phyloP scores from a whole-genome alignment of 441 rosid species.

The Pelargonium citronellum region DNA sequence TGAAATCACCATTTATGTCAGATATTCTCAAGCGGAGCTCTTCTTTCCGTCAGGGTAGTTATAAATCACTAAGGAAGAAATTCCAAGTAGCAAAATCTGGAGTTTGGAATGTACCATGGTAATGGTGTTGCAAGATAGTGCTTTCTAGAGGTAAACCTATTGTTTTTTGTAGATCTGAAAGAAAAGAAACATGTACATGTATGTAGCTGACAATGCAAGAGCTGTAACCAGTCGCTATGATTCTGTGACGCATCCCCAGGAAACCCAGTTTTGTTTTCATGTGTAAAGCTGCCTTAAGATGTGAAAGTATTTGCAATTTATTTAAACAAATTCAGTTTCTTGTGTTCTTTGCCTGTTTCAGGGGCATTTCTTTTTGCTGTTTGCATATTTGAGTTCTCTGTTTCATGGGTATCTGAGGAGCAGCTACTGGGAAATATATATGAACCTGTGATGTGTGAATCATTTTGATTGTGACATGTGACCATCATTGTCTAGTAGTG shows the following conservation, averaged over 20 bases:
- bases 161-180: background rate
- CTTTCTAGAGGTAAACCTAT: background rate
- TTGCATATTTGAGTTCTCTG: background rate
- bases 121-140: conserved; percentile 18
- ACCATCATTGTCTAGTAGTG: too few species aligned
- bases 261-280: background rate
- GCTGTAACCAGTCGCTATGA: background rate
- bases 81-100: conserved; percentile 81
- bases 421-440: background rate
- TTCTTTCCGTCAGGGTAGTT: conserved; percentile 56
- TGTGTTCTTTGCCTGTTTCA: background rate
- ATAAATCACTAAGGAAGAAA: conserved; percentile 65
- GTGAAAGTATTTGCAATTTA: background rate
- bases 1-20: conserved; percentile 43
- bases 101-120: conserved; percentile 59
- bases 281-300: background rate
- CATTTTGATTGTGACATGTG: background rate
- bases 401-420: background rate
- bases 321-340: background rate
- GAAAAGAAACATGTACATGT: background rate
- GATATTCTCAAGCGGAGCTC: conserved; percentile 68
- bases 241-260: background rate
- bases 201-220: background rate
- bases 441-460: background rate
- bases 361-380: background rate